Evolutionary conservation across 805 yeast genomes (phyloP).

Genomic region (Candida fluviatilis): DNA sequence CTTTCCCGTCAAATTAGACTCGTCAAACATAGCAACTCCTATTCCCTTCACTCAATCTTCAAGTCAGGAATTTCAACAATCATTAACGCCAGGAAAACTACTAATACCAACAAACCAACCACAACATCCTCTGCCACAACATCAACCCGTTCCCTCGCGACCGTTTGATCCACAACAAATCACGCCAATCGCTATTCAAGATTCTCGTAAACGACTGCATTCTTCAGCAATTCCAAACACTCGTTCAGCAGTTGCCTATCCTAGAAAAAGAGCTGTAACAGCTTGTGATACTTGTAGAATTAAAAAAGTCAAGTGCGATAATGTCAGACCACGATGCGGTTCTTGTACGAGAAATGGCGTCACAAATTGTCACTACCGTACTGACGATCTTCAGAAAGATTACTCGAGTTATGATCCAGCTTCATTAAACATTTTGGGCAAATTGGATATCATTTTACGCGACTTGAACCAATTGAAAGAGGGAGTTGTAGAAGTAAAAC

Average conservation of each 20-base stretch:
- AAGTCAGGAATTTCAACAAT: not conserved
- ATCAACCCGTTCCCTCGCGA: not conserved
- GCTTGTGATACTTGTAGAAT: conserved; percentile 36
- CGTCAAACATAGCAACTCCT: not conserved
- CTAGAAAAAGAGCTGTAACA: conserved; percentile 30
- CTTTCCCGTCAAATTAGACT: conserved; percentile 1
- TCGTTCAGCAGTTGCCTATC: conserved; percentile 10
- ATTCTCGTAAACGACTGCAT: conserved; percentile 8
- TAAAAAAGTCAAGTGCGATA: conserved; percentile 36
- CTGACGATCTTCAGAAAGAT: conserved; percentile 22
- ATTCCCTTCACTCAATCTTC: not conserved
- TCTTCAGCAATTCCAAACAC: conserved; percentile 12
- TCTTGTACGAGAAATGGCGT: conserved; percentile 27
- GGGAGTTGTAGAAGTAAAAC: not conserved
- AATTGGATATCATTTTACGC: conserved; percentile 25
- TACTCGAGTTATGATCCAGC: conserved; percentile 21
- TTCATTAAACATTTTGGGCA: conserved; percentile 21
- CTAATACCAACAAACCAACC: not conserved
- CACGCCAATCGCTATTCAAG: too few relatives aligned
- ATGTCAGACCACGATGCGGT: conserved; percentile 31
- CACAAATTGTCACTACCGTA: conserved; percentile 24
- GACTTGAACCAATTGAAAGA: conserved; percentile 18
- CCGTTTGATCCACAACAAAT: not conserved
- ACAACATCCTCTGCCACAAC: not conserved
- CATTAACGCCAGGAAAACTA: conserved; percentile 1